Evolutionary conservation across 2,329 filamentous ascomycete species (phyloP), one percentile per base, ranked within the genome.

Genomic region (Ceratocystis cubensis): DNA sequence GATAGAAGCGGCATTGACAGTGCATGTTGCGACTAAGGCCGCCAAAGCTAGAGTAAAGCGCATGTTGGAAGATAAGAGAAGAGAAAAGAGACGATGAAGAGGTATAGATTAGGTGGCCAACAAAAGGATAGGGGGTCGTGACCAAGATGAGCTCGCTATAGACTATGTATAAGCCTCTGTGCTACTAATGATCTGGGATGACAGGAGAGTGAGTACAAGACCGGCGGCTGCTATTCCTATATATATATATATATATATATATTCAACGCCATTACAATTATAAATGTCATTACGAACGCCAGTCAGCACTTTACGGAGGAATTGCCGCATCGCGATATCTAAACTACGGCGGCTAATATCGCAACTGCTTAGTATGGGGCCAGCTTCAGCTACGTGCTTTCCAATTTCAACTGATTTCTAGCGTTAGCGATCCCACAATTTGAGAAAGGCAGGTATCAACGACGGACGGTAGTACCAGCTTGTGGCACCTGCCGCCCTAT

Each of bases 21-120:
- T 20, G n/a, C 61, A 22, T 22, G 44, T 20, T 7, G 66, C 61
- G 20, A 45, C 61, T 3, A 67, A 50, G 5, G 66, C 53, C 57
- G 53, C 66, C 28, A 67, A 41, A 44, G 53, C 41, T 4, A 67
- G 41, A 48, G 50, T 46, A 30, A 61, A 67, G 33, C 44, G 66
- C 66, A 67, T 67, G 45, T 22, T 67, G 45, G 33, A 17, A 30
- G 10, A 37, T 33, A 61, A 33, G n/a, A 22, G 15, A 57, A 44
- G 48, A 53, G 30, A 33, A 33, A 59, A 44, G 48, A 53, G 30
- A 22, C 20, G n/a, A 37, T 28, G 45, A n/a, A 59, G 61, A 57
- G 44, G 41, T 10, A 30, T 5, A 41, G 20, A 13, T 22, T 37
- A 3, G 2, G 15, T 25, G 33, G 1, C 0, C 5, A 25, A 2